phyloP scores from a whole-genome alignment of 2,329 filamentous ascomycete genomes.

The Emergomyces africanus region DNA sequence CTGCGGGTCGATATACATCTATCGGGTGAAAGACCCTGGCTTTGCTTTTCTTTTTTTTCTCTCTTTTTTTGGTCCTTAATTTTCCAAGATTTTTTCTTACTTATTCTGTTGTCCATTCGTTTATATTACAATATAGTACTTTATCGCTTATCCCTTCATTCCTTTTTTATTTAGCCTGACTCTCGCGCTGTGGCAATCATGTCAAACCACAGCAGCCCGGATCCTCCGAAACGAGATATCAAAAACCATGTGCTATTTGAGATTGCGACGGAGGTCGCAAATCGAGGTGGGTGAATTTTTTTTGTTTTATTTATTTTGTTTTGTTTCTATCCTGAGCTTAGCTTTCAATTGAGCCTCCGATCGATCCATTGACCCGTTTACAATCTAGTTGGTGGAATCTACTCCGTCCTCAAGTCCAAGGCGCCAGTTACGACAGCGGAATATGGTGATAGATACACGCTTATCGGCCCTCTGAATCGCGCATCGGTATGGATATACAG shows the following conservation, averaged over 20 bases:
- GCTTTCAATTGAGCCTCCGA: slow-evolving; percentile 1
- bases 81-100: not conserved
- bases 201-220: slow-evolving; percentile 43
- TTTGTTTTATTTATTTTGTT: not conserved
- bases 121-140: not conserved
- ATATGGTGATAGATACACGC: slow-evolving; percentile 93
- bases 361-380: slow-evolving; percentile 8
- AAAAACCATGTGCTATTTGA: slow-evolving; percentile 96
- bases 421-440: slow-evolving; percentile 94
- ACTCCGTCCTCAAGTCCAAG: slow-evolving; percentile 98
- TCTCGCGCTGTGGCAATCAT: slow-evolving; percentile 9
- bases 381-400: slow-evolving; percentile 78
- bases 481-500: slow-evolving; percentile 70
- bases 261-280: slow-evolving; percentile 91
- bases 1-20: too few relatives aligned
- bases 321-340: not conserved
- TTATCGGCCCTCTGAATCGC: slow-evolving; percentile 88
- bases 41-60: too few relatives aligned
- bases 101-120: not conserved
- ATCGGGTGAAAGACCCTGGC: too few relatives aligned
- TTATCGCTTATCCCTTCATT: not conserved
- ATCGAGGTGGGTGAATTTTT: slow-evolving; percentile 54
- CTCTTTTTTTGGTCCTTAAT: slow-evolving; percentile 7
- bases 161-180: slow-evolving; percentile 13
- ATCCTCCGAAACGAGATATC: slow-evolving; percentile 51